Base-by-base conservation (phyloP, 2,329 filamentous ascomycete species). In the Scytalidium lignicola region DNA sequence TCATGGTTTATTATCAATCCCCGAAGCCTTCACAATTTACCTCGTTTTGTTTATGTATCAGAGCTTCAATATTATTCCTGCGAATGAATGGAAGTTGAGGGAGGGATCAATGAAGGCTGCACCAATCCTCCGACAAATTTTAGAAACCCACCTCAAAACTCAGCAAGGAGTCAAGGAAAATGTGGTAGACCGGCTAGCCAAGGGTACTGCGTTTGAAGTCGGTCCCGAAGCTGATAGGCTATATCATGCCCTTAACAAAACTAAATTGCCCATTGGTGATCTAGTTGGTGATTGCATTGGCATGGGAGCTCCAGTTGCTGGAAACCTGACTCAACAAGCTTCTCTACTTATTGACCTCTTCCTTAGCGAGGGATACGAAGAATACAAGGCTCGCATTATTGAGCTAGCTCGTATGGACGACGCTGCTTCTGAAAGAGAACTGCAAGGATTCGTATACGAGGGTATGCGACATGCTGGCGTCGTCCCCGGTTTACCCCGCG, bases 391-490 rank as follows among this genome's bases (percentile, higher is more conserved):
- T 1, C 74, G 74, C 26, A 75, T 79, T 49, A 59, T 77, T 19
- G 67, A 75, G 57, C 69, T 78, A 17, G 68, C 75, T 1, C 67
- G 75, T 51, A 67, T 66, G 54, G 67, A 74, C 41, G 65, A 70
- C 4, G 61, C 62, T 3, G 62, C 63, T 1, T 68, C 74, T 2
- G 67, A 71, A 46, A 58, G 63, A 26, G 75, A 78, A 55, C 67
- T 78, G 1, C 71, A 74, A 54, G 74, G 74, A 12, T 79, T 75
- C 60, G 74, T 78, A 2, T 76, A 70, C 53, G 76, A 79, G 58
- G 76, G 75, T 40, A 78, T 78, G 72, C 71, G 75, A 10, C 75
- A 76, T 56, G 71, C 72, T 5, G 73, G 74, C 17, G 71, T 74
- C 1, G 70, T 77, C 1, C 74, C 74, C 0, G 75, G 74, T n/a